phyloP scores from a whole-genome alignment of 2,329 filamentous ascomycete genomes.

The Aspergillus novofumigatus region DNA sequence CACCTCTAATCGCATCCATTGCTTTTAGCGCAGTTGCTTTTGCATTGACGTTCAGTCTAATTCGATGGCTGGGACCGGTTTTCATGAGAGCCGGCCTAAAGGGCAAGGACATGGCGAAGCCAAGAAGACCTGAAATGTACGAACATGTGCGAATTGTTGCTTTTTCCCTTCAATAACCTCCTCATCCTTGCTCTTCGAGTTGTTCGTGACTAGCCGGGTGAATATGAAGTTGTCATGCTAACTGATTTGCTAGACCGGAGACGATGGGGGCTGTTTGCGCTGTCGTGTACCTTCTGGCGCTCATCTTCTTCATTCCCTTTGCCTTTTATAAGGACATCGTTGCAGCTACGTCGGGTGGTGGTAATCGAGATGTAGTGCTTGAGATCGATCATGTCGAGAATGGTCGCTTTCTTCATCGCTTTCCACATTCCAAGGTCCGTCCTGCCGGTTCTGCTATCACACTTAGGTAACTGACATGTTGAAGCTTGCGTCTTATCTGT shows the following conservation, averaged over 20 bases:
- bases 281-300: conserved; percentile 80
- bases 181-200: background rate
- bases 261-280: conserved; percentile 95
- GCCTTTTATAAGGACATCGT: conserved; percentile 98
- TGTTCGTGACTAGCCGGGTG: background rate
- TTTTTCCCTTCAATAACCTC: background rate
- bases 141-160: conserved; percentile 18
- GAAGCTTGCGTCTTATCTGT: conserved; percentile 89
- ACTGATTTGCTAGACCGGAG: conserved; percentile 60
- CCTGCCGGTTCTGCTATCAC: background rate
- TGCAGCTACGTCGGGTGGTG: conserved; percentile 86
- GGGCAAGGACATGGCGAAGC: conserved; percentile 82
- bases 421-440: conserved; percentile 85
- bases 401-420: conserved; percentile 81
- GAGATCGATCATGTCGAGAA: conserved; percentile 69
- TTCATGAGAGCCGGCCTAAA: conserved; percentile 87
- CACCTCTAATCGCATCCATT: conserved; percentile 81
- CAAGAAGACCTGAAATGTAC: conserved; percentile 69
- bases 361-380: conserved; percentile 81
- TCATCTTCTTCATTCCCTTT: conserved; percentile 93
- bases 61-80: conserved; percentile 85
- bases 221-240: conserved; percentile 11
- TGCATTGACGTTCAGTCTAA: conserved; percentile 74
- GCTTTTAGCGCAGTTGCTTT: conserved; percentile 85
- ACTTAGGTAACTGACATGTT: background rate